phyloP scores from a whole-genome alignment of 2,329 filamentous ascomycete species.

The Beauveria varroae region DNA sequence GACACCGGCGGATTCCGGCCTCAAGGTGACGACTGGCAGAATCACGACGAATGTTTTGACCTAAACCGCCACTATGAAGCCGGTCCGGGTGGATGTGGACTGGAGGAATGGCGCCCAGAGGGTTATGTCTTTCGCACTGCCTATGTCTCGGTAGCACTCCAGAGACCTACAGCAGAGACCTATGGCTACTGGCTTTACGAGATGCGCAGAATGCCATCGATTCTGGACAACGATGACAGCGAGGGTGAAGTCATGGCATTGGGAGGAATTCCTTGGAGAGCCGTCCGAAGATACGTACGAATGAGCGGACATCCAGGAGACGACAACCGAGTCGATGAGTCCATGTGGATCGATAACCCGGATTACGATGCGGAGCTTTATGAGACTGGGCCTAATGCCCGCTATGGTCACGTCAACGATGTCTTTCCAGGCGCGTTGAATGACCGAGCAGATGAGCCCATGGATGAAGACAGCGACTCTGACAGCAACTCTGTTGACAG shows the following conservation, averaged over 20 bases:
- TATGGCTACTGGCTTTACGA: slow-evolving; percentile 12
- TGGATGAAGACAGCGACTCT: not conserved
- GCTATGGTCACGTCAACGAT: not conserved
- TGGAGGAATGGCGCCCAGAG: not conserved
- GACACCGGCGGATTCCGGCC: slow-evolving; percentile 6
- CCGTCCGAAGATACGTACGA: slow-evolving; percentile 6
- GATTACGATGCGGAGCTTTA: not conserved
- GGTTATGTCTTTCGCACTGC: not conserved
- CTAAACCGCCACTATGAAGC: not conserved
- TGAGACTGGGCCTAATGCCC: not conserved
- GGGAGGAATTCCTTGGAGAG: slow-evolving; percentile 10
- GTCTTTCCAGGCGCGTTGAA: not conserved
- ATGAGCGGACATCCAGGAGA: not conserved
- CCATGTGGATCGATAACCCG: not conserved
- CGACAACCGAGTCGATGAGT: not conserved
- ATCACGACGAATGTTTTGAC: not conserved
- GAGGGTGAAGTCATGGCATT: slow-evolving; percentile 9
- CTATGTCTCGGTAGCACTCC: not conserved
- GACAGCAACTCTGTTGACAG: not conserved
- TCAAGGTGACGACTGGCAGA: slow-evolving; percentile 4
- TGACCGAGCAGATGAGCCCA: not conserved
- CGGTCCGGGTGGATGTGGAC: slow-evolving; percentile 4
- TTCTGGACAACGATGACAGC: slow-evolving; percentile 3
- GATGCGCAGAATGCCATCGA: slow-evolving; percentile 10
- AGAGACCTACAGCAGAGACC: not conserved